Evolutionary conservation across 2,329 filamentous ascomycete genomes (phyloP), one percentile per base, ranked within the genome.

Genomic region (Canariomyces notabilis): DNA sequence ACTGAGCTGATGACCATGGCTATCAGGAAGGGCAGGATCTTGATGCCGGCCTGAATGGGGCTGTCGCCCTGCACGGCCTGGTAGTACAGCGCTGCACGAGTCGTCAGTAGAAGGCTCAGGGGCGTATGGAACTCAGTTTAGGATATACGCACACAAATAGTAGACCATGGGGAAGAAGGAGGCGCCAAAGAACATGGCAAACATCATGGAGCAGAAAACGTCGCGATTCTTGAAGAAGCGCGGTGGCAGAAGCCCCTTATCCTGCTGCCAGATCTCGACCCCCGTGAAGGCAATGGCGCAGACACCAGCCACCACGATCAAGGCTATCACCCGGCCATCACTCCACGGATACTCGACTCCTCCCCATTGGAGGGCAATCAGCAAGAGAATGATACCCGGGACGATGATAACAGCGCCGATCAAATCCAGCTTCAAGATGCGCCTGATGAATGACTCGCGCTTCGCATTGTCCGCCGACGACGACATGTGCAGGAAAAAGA

Each of bases 291-390:
- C 51, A 44, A 61, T 44, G 19, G 68, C 61, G 55, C 76, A 65
- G n/a, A 66, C 62, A 2, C 61, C 72, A 18, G 67, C 68, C 4
- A 71, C 68, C 7, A 70, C 63, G 32, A 79, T 69, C 6, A 78
- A 63, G 2, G 69, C 73, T 29, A 78, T 71, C 47, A 77, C 67
- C 33, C 60, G 64, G n/a, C 66, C 58, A 59, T 65, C 67, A 44
- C 55, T 63, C 76, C 76, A 80, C 5, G 74, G 41, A 44, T 73
- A 73, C 8, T 67, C 57, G 34, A 67, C 60, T 14, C 77, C 77
- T 14, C 75, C 77, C 70, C 73, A 79, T 51, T 79, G 71, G 20
- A 80, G 63, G 5, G 74, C 76, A 2, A 80, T 67, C 5, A 80
- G 62, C 2, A 79, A 66, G 54, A 69, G 72, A 50, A 78, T 58